Conservation (phyloP, 495 filamentous ascomycete species). For the Apodospora peruviana region DNA sequence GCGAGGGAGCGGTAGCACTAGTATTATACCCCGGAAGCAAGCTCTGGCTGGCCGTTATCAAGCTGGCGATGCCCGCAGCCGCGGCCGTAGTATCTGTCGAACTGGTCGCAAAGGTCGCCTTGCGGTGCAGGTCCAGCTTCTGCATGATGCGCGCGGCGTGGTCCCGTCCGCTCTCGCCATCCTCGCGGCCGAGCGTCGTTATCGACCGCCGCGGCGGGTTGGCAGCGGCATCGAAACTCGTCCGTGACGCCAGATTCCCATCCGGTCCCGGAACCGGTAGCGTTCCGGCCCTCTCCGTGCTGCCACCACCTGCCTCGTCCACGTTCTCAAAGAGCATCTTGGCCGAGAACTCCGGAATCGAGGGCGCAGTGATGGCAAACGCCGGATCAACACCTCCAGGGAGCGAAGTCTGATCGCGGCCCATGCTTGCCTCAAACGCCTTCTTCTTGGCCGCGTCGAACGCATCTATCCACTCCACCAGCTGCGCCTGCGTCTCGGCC, state of each 20-base stretch:
- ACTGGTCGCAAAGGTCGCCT: slow-evolving; percentile 51
- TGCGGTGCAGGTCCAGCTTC: slow-evolving; percentile 85
- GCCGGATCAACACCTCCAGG: slow-evolving; percentile 69
- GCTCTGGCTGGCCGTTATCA: slow-evolving; percentile 80
- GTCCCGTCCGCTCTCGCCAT: slow-evolving; percentile 62
- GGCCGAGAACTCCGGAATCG: slow-evolving; percentile 82
- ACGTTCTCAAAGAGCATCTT: slow-evolving; percentile 60
- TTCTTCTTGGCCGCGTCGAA: slow-evolving; percentile 92
- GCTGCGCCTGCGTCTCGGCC: slow-evolving; percentile 82
- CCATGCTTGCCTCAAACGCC: slow-evolving; percentile 72
- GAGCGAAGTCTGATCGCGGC: slow-evolving; percentile 50
- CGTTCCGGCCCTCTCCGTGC: slow-evolving; percentile 54
- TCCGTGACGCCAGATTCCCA: slow-evolving; percentile 45
- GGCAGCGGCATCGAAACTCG: slow-evolving; percentile 64
- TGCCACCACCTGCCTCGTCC: slow-evolving; percentile 38
- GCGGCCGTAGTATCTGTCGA: slow-evolving; percentile 30
- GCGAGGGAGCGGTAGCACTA: slow-evolving; percentile 29
- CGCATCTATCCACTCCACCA: slow-evolving; percentile 85
- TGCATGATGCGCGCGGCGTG: slow-evolving; percentile 85
- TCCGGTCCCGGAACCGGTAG: slow-evolving; percentile 66
- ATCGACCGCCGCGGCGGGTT: slow-evolving; percentile 40
- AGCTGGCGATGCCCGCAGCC: slow-evolving; percentile 72
- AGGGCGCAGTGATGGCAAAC: slow-evolving; percentile 85
- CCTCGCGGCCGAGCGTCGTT: slow-evolving; percentile 45
- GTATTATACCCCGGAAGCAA: slow-evolving; percentile 59